Conservation (phyloP, 148 eudicot species). For the Rhododendron ovatum region DNA sequence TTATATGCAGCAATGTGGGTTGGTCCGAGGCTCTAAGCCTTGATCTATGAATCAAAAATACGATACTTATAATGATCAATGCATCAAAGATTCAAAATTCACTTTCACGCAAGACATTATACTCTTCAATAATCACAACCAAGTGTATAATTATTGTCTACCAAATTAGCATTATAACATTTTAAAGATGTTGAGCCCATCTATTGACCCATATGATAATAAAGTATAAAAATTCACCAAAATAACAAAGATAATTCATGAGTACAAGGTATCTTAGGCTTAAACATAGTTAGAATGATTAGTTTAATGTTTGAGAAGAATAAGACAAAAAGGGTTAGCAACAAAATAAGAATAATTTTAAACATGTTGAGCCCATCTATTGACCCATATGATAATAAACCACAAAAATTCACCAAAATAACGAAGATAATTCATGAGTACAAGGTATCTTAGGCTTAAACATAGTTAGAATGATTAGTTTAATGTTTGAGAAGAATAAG, state of each 20-base stretch:
- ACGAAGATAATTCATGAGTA: background rate
- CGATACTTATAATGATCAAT: background rate
- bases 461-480: too few relatives aligned
- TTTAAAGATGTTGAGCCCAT: background rate
- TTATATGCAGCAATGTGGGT: background rate
- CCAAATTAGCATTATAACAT: background rate
- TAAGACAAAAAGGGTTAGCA: background rate
- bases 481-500: background rate
- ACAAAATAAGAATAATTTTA: background rate
- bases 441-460: background rate
- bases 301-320: background rate
- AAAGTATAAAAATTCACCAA: background rate
- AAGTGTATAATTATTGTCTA: background rate
- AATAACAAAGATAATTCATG: background rate
- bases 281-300: too few relatives aligned
- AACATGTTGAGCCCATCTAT: background rate
- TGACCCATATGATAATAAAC: background rate
- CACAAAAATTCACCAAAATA: background rate
- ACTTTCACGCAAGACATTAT: background rate
- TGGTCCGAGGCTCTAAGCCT: background rate
- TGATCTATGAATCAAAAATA: background rate
- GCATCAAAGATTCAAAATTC: background rate
- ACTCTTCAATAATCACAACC: background rate
- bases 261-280: background rate
- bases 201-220: background rate